Evolutionary conservation across 495 filamentous ascomycete species (phyloP).

Genomic region (Aspergillus bertholletiae): DNA sequence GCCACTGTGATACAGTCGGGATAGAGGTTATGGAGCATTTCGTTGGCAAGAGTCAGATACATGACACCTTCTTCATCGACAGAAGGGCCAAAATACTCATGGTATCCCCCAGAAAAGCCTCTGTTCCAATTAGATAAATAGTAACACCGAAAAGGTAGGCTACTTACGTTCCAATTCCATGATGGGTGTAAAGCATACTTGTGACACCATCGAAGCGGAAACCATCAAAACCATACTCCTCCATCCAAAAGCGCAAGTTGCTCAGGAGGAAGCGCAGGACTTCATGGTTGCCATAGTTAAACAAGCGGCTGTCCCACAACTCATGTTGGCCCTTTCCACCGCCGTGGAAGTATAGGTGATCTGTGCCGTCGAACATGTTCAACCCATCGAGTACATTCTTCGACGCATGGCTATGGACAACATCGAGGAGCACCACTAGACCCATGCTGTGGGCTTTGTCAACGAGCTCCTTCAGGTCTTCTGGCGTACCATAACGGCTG

Average conservation of each 20-base stretch:
- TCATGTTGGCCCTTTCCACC: slow-evolving; percentile 82
- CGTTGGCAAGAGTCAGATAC: slow-evolving; percentile 95
- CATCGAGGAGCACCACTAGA: slow-evolving; percentile 87
- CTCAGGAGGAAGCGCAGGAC: slow-evolving; percentile 91
- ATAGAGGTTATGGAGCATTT: slow-evolving; percentile 87
- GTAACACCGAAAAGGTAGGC: not conserved
- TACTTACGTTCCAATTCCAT: slow-evolving; percentile 96
- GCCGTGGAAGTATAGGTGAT: slow-evolving; percentile 92
- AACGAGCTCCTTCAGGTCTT: slow-evolving; percentile 94
- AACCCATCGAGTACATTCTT: slow-evolving; percentile 95
- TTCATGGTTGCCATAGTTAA: slow-evolving; percentile 96
- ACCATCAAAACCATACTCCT: slow-evolving; percentile 93
- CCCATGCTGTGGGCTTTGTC: slow-evolving; percentile 93
- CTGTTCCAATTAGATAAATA: slow-evolving; percentile 37
- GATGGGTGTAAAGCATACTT: slow-evolving; percentile 94
- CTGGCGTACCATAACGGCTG: slow-evolving; percentile 89
- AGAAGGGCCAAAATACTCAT: slow-evolving; percentile 89
- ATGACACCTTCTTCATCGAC: slow-evolving; percentile 97
- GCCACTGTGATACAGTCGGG: slow-evolving; percentile 86
- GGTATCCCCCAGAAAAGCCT: slow-evolving; percentile 96
- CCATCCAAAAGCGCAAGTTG: slow-evolving; percentile 99
- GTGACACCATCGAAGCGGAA: slow-evolving; percentile 98
- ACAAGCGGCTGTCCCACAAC: slow-evolving; percentile 91
- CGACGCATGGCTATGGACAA: slow-evolving; percentile 96
- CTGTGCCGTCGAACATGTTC: slow-evolving; percentile 91